Conservation (phyloP, 257 asterid genomes). For the Gardenia jasminoides region DNA sequence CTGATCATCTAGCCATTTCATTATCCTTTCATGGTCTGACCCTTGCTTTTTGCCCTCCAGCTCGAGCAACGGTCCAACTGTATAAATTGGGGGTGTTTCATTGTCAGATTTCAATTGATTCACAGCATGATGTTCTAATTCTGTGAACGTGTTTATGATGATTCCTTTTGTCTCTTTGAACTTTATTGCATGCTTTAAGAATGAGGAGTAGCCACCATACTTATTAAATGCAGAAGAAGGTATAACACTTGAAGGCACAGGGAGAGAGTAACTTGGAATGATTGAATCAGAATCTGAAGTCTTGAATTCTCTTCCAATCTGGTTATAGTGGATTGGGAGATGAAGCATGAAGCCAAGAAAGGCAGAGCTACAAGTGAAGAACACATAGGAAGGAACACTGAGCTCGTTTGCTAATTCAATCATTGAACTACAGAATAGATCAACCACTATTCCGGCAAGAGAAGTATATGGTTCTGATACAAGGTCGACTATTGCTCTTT, state of each 20-base stretch:
- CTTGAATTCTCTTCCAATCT: background rate
- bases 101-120: background rate
- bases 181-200: background rate
- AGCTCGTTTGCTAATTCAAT: constrained; percentile 17
- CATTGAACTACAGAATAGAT: constrained; percentile 8
- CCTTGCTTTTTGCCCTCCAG: background rate
- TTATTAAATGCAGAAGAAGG: constrained; percentile 8
- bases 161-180: constrained; percentile 9
- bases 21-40: background rate
- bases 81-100: background rate
- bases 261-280: background rate
- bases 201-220: constrained; percentile 1
- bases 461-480: background rate
- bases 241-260: background rate
- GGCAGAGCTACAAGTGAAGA: constrained; percentile 8
- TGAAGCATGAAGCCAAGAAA: constrained; percentile 14
- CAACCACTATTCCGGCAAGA: constrained; percentile 13
- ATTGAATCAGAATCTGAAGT: constrained; percentile 6
- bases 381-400: background rate
- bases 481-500: background rate
- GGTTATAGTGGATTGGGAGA: constrained; percentile 10
- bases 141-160: background rate
- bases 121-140: constrained; percentile 4
- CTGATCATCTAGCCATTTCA: constrained; percentile 18
- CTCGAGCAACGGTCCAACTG: constrained; percentile 7